Percentiles rank a stretch among this genome's conserved stretches.
Evolutionary conservation across 164 flowering plant species (phyloP).

Genomic region (Chimonanthus salicifolius): DNA sequence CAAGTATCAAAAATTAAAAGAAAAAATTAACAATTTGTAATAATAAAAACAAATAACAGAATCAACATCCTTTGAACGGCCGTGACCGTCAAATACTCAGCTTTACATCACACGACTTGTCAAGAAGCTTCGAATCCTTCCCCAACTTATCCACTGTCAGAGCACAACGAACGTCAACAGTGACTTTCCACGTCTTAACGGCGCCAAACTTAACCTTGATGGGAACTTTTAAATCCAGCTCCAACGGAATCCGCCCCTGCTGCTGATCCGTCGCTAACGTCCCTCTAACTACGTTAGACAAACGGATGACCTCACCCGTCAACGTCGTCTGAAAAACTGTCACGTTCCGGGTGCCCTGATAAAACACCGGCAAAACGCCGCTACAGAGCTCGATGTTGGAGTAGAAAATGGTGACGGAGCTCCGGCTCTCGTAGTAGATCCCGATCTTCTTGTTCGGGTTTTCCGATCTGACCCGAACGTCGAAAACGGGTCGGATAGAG

Average conservation of each 20-base stretch:
- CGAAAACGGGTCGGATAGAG: slow-evolving; percentile 49
- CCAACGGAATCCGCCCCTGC: slow-evolving; percentile 46
- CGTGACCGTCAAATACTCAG: slow-evolving; percentile 5
- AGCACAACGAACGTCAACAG: slow-evolving; percentile 58
- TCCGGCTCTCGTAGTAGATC: slow-evolving; percentile 48
- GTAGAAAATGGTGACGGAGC: slow-evolving; percentile 43
- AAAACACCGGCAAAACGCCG: slow-evolving; percentile 61
- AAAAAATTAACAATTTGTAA: background rate
- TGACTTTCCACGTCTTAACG: slow-evolving; percentile 67
- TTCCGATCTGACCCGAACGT: slow-evolving; percentile 48
- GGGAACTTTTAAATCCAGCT: slow-evolving; percentile 44
- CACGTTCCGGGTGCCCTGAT: slow-evolving; percentile 64
- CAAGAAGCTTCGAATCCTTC: slow-evolving; percentile 39
- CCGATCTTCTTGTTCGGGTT: slow-evolving; percentile 72
- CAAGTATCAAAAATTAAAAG: too few species aligned
- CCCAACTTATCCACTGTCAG: slow-evolving; percentile 51
- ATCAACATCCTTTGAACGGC: background rate
- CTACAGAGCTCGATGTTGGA: slow-evolving; percentile 26
- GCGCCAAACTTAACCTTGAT: slow-evolving; percentile 61
- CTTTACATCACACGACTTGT: slow-evolving; percentile 33
- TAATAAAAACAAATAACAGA: background rate
- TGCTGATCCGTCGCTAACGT: slow-evolving; percentile 23
- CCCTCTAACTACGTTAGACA: slow-evolving; percentile 21
- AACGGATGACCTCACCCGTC: slow-evolving; percentile 32
- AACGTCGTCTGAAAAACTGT: slow-evolving; percentile 51